Evolutionary conservation across 805 yeast genomes (phyloP), one percentile per base, ranked within the genome.

Genomic region (Pichia nakasei): DNA sequence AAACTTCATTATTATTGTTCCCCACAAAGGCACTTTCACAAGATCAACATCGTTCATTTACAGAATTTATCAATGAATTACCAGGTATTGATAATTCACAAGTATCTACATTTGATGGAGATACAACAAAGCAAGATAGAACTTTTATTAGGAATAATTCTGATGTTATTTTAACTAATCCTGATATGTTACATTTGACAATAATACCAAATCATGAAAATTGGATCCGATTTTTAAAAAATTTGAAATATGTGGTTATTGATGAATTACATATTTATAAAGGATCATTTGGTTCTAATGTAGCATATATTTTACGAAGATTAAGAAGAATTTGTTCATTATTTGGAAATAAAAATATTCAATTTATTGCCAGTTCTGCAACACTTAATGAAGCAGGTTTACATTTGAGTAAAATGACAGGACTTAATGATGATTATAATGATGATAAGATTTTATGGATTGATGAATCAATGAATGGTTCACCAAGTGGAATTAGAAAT

Each of bases 1-100:
- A 74, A 5, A 85, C 95, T 0, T 84, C 96, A 9, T 69, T 94
- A 68, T 88, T 84, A 54, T 80, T 93, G 12, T 93, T 93, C 54
- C 99, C 99, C 2, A 93, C 99, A 0, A 93, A 93, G 57, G 98
- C 99, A 0, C 68, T 93, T 41, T 97, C 99, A 0, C 98, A 93
- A 57, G 98, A 93, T 67, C 99, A 93, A 61, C 82, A 82, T 54
- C 68, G 95, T 49, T 79, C 94, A n/a, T 65, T 93, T 44, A 70
- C 72, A 39, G 78, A 43, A 27, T 47, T 47, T 17, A 27, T 45
- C 26, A 42, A 40, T 9, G 42, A 47, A 21, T 38, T 49, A 29
- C 43, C 43, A 9, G 21, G 38, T 8, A 40, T 49, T n/a, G 35
- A 44, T 24, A 39, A 24, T 11, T 35, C 42, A n/a, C 13, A 34